phyloP scores from a whole-genome alignment of 352 stramenopile species.

The Hyphochytrium catenoides region DNA sequence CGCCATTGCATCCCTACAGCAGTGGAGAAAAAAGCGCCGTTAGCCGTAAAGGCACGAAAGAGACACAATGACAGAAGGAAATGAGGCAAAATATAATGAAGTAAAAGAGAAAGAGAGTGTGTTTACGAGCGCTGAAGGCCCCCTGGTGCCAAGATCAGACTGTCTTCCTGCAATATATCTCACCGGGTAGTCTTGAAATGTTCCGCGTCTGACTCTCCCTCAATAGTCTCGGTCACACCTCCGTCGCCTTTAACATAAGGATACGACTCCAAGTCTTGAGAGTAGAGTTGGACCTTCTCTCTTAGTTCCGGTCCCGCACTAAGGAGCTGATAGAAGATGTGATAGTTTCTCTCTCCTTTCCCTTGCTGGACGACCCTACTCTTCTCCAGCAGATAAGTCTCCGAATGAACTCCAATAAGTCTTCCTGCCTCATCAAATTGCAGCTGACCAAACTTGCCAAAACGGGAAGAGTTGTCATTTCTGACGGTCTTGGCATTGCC shows the following conservation, averaged over 20 bases:
- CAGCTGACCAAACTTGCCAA: conserved; percentile 87
- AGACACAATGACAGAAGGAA: too few species aligned
- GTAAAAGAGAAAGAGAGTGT: too few species aligned
- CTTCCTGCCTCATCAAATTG: conserved; percentile 70
- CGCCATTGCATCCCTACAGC: too few species aligned
- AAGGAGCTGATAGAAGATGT: conserved; percentile 94
- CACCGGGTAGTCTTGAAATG: conserved; percentile 42
- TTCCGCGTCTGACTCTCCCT: conserved; percentile 23
- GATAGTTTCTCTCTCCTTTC: conserved; percentile 89
- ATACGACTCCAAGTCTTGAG: conserved; percentile 38
- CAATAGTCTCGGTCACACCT: conserved; percentile 11
- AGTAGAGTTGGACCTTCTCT: conserved; percentile 30
- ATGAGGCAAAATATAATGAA: too few species aligned
- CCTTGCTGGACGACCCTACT: conserved; percentile 53
- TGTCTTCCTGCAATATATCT: too few species aligned
- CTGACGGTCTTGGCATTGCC: conserved; percentile 86
- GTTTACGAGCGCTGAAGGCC: too few species aligned
- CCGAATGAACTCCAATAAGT: conserved; percentile 44
- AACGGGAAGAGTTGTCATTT: conserved; percentile 85
- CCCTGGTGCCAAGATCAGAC: too few species aligned
- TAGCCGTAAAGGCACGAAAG: too few species aligned
- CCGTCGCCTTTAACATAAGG: not conserved
- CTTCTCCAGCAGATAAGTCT: conserved; percentile 64
- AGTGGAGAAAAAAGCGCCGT: too few species aligned
- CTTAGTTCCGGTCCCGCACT: conserved; percentile 23